Conservation (phyloP, 768 basidiomycete species). For the Tylopilus cervinicoccineus region DNA sequence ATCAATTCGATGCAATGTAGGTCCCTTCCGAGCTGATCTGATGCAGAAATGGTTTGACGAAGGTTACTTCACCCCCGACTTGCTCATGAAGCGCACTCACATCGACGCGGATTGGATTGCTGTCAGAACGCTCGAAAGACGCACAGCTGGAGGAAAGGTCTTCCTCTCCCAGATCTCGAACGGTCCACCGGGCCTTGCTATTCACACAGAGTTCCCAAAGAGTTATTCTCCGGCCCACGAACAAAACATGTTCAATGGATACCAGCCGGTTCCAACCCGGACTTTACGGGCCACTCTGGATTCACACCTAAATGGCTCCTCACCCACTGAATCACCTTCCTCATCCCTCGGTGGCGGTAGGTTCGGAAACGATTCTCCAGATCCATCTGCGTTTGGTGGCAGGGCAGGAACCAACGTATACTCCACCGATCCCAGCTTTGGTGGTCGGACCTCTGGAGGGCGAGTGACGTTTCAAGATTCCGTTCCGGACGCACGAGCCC, state of each 20-base stretch:
- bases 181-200: slow-evolving; percentile 52
- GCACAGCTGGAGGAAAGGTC: slow-evolving; percentile 51
- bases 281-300: slow-evolving; percentile 65
- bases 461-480: slow-evolving; percentile 40
- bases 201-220: slow-evolving; percentile 47
- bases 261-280: slow-evolving; percentile 64
- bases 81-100: slow-evolving; percentile 80
- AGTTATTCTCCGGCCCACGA: slow-evolving; percentile 40
- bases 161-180: slow-evolving; percentile 53
- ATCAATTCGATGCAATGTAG: slow-evolving; percentile 37
- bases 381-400: slow-evolving; percentile 54
- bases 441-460: slow-evolving; percentile 32
- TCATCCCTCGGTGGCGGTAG: slow-evolving; percentile 65
- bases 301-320: slow-evolving; percentile 49
- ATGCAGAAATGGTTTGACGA: slow-evolving; percentile 97
- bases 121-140: slow-evolving; percentile 54
- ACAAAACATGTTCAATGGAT: slow-evolving; percentile 41
- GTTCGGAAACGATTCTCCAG: slow-evolving; percentile 67
- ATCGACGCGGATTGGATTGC: slow-evolving; percentile 66
- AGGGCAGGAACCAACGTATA: slow-evolving; percentile 38
- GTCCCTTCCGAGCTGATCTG: slow-evolving; percentile 81
- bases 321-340: slow-evolving; percentile 66
- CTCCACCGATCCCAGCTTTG: slow-evolving; percentile 34
- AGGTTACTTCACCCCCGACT: slow-evolving; percentile 79
- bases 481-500: slow-evolving; percentile 37